Base-by-base conservation (phyloP, 805 yeast species). In the Trichomonascus vanleenenianus region DNA sequence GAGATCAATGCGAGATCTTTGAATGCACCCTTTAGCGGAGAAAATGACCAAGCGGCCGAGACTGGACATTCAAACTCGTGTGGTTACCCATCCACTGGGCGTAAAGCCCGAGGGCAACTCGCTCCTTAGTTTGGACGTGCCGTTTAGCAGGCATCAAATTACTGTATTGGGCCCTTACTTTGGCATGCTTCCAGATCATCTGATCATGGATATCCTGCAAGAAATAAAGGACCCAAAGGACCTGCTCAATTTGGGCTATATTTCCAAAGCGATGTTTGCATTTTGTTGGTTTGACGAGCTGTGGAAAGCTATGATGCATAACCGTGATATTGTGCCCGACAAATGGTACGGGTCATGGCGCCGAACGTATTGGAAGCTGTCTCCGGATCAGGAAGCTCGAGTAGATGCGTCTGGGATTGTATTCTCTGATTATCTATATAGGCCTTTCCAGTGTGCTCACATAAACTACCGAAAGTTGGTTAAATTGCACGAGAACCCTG, bases 271-370 rank as follows among this genome's bases (percentile, higher is more conserved):
- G 4, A 62, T 83, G 57, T 85, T 81, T 61, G 94, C 91, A 0
- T 83, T 76, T 58, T 57, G 79, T 10, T 79, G 78, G 57, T 83
- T 79, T 56, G 96, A 87, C 52, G 95, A 87, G 42, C 53, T 83
- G 19, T 88, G 96, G 96, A 83, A 82, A 55, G 73, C 70, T 46
- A 46, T 81, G 39, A 79, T 80, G 56, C 36, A 60, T 37, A 52
- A 56, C 5, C 51, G 52, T 9, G 64, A 69, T 2, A 50, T 55
- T 42, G 58, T 62, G 10, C 59, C 66, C 2, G 50, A 50, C 1
- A 52, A 53, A 30, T 87, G 96, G 96, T 60, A 56, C 27, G 96
- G 96, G 0, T 75, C 87, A 2, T 88, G 96, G 96, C 73, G 89
- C 53, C 66, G 74, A 33, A 79, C 91, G 2, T 66, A 75, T 30